Base-by-base conservation (phyloP, 805 yeast genomes). In the Ogataea dorogensis region DNA sequence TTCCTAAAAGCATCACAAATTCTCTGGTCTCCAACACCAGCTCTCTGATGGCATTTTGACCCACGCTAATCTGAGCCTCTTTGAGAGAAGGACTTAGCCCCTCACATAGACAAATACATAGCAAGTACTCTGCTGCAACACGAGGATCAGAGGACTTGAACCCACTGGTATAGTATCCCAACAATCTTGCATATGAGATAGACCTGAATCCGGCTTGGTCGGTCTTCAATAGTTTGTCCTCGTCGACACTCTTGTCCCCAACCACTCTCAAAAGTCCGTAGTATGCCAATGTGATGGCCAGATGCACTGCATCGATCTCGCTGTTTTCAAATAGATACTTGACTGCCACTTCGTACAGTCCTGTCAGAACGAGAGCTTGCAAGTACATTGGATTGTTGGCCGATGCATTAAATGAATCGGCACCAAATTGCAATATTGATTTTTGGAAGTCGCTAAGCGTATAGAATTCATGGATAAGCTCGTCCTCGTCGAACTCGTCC, bases 41-140 rank as follows among this genome's bases (percentile, higher is more conserved):
- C 54, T 89, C 95, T 47, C 88, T 73, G 29, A 93, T 65, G 0
- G 94, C 81, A 49, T 84, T 89, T 51, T 84, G 88, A 43, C 86
- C 78, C 28, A 81, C 64, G 26, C 70, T 64, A 2, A 71, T 60
- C 44, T 80, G 82, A 20, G 68, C 64, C 16, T 64, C 54, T 16
- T 58, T 60, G 17, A 45, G 24, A 5, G 36, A 28, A 16, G 44
- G 38, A 4, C 30, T 30, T 12, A 60, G 39, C 18, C 60, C 67
- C n/a, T 68, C 65, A 45, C 68, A 63, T 49, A 87, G 51, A 31
- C 86, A 80, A 17, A 88, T 79, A 48, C 85, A 65, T 17, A 84
- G 70, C 34, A 91, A 63, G 54, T 93, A 93, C 57, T 91, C 96
- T n/a, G 86, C 84, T 0, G 97, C 97, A 38, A 83, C 86, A 51